Conservation (phyloP, 2,329 filamentous ascomycete genomes). For the Didymella lethalis region DNA sequence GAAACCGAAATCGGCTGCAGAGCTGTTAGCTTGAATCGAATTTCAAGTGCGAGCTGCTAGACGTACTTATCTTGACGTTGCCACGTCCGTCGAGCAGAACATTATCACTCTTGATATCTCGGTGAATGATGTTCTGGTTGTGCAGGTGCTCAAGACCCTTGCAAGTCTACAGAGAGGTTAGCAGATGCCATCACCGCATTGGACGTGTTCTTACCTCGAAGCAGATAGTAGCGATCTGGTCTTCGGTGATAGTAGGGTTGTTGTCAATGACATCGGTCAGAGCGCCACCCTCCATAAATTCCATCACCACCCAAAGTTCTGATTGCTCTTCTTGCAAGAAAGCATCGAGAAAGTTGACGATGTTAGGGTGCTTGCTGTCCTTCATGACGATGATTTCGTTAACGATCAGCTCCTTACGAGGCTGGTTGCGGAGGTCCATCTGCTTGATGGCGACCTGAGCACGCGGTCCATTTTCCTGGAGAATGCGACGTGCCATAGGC, state of each 20-base stretch:
- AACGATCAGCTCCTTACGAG: constrained; percentile 96
- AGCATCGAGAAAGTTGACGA: constrained; percentile 97
- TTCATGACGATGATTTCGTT: constrained; percentile 99
- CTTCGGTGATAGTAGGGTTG: constrained; percentile 90
- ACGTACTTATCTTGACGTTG: constrained; percentile 96
- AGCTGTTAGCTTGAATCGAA: constrained; percentile 12
- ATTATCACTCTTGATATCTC: constrained; percentile 99
- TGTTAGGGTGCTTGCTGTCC: constrained; percentile 96
- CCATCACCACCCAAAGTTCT: constrained; percentile 99
- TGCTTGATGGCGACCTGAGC: constrained; percentile 98
- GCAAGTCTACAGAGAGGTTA: constrained; percentile 74
- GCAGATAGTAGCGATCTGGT: constrained; percentile 97
- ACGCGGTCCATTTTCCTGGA: constrained; percentile 79
- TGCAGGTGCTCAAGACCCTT: constrained; percentile 93
- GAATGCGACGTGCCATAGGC: constrained; percentile 76
- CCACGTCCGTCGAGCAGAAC: constrained; percentile 92
- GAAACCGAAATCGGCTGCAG: constrained; percentile 95
- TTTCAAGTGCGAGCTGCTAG: too few species aligned
- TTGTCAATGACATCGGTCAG: constrained; percentile 99
- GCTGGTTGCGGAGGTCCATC: constrained; percentile 98
- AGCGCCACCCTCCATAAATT: constrained; percentile 98
- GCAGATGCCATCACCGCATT: constrained; percentile 9
- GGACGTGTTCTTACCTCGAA: constrained; percentile 73
- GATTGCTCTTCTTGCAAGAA: constrained; percentile 94
- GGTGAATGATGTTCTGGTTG: constrained; percentile 95